A percentile compares a stretch with the other conserved stretches of the same genome.
phyloP scores from a whole-genome alignment of 805 yeast species.

The Pichia cephalocereana region DNA sequence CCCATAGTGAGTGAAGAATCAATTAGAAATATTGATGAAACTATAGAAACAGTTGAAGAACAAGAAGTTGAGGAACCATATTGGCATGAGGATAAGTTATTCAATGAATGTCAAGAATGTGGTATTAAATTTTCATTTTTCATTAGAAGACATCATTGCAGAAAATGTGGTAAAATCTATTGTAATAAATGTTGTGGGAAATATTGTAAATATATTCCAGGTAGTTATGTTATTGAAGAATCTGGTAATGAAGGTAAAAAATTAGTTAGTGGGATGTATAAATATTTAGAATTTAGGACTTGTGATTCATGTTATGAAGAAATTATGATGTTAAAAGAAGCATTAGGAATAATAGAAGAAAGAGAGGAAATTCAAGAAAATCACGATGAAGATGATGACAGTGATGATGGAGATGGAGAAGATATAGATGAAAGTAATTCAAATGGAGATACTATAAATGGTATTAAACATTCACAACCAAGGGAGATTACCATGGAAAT shows the following conservation, averaged over 20 bases:
- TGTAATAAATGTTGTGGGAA: constrained; percentile 61
- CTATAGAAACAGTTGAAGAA: too few species aligned
- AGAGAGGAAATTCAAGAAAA: neutral
- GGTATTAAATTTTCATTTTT: constrained; percentile 43
- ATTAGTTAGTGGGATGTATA: constrained; percentile 18
- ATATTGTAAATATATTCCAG: constrained; percentile 45
- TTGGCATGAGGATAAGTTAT: constrained; percentile 65
- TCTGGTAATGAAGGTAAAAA: constrained; percentile 6
- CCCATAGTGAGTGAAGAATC: too few species aligned
- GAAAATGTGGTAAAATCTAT: constrained; percentile 70
- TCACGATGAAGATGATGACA: neutral
- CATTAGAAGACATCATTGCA: constrained; percentile 74
- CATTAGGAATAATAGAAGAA: constrained; percentile 23
- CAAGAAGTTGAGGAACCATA: neutral
- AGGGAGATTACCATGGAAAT: constrained; percentile 9
- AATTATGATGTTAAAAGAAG: constrained; percentile 38
- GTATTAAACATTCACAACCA: constrained; percentile 8
- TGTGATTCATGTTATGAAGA: constrained; percentile 68
- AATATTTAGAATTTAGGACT: constrained; percentile 56
- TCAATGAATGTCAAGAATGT: constrained; percentile 47
- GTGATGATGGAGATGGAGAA: neutral
- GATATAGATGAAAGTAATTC: neutral
- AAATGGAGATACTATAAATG: neutral
- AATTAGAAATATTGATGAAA: too few species aligned
- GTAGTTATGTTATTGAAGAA: constrained; percentile 47